Evolutionary conservation across 2,329 filamentous ascomycete genomes (phyloP).

Genomic region (Fusarium goolgardi): DNA sequence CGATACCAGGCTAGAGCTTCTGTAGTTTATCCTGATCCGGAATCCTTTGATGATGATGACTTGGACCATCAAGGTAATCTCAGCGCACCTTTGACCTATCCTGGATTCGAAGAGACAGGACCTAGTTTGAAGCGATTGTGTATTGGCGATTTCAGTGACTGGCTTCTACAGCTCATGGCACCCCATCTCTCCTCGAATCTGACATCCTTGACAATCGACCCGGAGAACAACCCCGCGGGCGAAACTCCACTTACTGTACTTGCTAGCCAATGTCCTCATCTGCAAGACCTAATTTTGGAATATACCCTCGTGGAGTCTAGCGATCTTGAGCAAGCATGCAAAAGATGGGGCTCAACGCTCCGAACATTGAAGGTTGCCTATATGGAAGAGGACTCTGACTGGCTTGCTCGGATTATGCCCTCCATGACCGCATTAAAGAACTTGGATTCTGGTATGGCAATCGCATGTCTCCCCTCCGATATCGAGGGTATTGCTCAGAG

Average conservation of each 20-base stretch:
- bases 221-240: background rate
- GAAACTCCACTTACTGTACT: background rate
- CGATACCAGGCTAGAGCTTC: background rate
- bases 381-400: background rate
- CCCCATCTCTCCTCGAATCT: conserved; percentile 3
- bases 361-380: background rate
- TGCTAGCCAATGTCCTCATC: background rate
- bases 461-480: rapidly evolving
- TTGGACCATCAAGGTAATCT: background rate
- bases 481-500: background rate
- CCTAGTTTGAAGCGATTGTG: background rate
- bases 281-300: background rate
- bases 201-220: background rate
- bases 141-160: background rate
- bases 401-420: background rate
- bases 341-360: background rate
- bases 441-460: background rate
- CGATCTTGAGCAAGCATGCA: conserved; percentile 1
- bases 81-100: background rate
- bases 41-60: background rate
- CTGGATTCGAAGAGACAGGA: background rate
- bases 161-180: background rate
- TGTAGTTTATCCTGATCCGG: background rate
- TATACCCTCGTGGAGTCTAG: background rate
- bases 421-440: background rate